Evolutionary conservation across 192 early-diverging fungal genomes (phyloP).

Genomic region (Backusella westeae): DNA sequence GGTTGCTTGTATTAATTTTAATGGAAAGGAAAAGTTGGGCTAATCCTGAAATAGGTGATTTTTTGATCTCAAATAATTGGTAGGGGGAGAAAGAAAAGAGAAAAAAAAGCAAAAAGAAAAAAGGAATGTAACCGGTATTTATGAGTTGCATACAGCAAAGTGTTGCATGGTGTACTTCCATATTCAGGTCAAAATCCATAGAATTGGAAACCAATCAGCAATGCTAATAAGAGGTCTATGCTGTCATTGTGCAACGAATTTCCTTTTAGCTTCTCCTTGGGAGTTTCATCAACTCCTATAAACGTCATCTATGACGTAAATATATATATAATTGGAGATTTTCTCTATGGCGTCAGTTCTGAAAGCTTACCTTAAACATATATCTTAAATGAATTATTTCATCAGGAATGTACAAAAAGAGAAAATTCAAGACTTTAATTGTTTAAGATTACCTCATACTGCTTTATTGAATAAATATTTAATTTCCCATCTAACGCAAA

Average conservation of each 20-base stretch:
- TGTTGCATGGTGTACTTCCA: slow-evolving; percentile 8
- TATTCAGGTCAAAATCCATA: slow-evolving; percentile 6
- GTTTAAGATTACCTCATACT: neutral
- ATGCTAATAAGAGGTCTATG: neutral
- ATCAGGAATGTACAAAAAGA: neutral
- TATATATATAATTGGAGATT: neutral
- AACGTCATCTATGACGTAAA: slow-evolving; percentile 5
- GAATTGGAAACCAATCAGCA: slow-evolving; percentile 15
- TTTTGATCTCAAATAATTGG: slow-evolving; percentile 7
- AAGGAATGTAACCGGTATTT: slow-evolving; percentile 7
- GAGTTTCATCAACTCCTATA: neutral
- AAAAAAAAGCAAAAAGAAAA: neutral
- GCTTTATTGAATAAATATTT: neutral
- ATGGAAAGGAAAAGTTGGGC: neutral
- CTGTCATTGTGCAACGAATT: slow-evolving; percentile 13
- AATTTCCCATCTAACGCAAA: neutral
- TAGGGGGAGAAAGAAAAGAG: neutral
- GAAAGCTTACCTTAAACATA: neutral
- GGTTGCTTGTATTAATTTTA: slow-evolving; percentile 7
- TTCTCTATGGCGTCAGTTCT: neutral
- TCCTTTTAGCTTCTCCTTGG: slow-evolving; percentile 1
- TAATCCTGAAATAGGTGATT: neutral
- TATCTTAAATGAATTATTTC: neutral
- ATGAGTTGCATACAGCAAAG: neutral
- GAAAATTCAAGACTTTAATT: neutral